phyloP scores from a whole-genome alignment of 2,329 filamentous ascomycete species.

The Pseudogymnoascus sp. region DNA sequence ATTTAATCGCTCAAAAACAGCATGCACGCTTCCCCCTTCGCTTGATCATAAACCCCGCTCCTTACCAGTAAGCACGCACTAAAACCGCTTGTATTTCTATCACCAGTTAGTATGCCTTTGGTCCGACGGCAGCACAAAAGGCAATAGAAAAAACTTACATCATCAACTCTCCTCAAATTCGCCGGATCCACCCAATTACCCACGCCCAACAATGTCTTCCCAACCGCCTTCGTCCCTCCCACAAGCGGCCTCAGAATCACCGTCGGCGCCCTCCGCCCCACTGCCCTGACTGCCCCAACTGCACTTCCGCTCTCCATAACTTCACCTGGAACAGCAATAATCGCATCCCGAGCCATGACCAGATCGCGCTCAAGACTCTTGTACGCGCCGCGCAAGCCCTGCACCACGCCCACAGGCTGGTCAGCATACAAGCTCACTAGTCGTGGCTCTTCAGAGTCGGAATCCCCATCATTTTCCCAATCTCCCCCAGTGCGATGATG shows the following conservation, averaged over 20 bases:
- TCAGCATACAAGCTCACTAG: constrained; percentile 89
- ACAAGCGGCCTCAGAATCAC: constrained; percentile 87
- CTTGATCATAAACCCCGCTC: background rate
- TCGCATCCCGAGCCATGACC: constrained; percentile 78
- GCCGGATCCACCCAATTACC: constrained; percentile 84
- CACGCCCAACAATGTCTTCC: constrained; percentile 82
- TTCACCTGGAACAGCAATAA: constrained; percentile 89
- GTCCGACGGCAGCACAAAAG: background rate
- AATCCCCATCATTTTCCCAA: constrained; percentile 48
- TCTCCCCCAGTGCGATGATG: constrained; percentile 35
- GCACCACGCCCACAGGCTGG: constrained; percentile 80
- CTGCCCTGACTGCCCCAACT: constrained; percentile 68
- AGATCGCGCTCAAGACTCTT: constrained; percentile 78
- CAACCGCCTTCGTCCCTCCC: constrained; percentile 79
- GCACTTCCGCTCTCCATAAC: constrained; percentile 80
- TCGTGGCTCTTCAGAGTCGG: constrained; percentile 62
- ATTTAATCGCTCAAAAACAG: constrained; percentile 6
- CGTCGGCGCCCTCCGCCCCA: constrained; percentile 78
- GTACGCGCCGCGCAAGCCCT: constrained; percentile 78
- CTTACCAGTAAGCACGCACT: background rate
- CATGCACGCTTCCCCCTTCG: background rate
- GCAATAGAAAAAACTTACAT: constrained; percentile 60
- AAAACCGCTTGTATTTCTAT: constrained; percentile 33
- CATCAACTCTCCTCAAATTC: constrained; percentile 73
- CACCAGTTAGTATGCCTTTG: constrained; percentile 9